Evolutionary conservation across 371 early-diverging fungal species (phyloP), one percentile per base, ranked within the genome.

Genomic region (Mortierella sp.): DNA sequence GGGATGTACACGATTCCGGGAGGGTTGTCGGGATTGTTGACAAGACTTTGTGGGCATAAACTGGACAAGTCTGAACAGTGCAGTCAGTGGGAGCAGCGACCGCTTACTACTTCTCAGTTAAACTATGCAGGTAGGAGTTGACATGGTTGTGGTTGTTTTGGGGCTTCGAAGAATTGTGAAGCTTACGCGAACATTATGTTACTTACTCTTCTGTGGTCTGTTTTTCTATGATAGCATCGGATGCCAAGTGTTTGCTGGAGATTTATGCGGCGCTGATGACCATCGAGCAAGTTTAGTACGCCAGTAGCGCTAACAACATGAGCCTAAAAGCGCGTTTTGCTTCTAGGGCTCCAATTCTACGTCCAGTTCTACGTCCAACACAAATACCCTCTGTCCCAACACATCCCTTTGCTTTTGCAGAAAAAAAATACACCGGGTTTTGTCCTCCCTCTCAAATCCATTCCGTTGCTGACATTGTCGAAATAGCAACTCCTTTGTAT

Each of bases 51-150:
- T 57, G 77, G 80, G 19, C 21, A 60, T 2, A 65, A 73, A 16
- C 34, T 83, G 34, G 72, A 83, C 75, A 83, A 83, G 78, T 38
- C 84, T 3, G 78, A 77, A 11, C 84, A 70, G 38, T 77, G 74
- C 63, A 83, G 84, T 52, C 65, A 83, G 44, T 83, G 84, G 84
- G 84, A 83, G 68, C 84, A 80, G 47, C 77, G 84, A 9, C 84
- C 84, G 2, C 45, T 83, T 26, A 71, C 57, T 0, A 54, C 21
- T 3, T 74, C 73, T 8, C 84, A 83, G 52, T 14, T 50, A 57
- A 8, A 65, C 0, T 83, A 83, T 65, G 84, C 84, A 44, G 83
- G 83, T 82, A 76, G 60, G 58, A 13, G 9, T 34, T 74, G 47
- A 63, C 34, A 26, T 52, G 60, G 45, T 16, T 0, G 50, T 50